phyloP scores from a whole-genome alignment of 2,329 filamentous ascomycete genomes.

The Colletotrichum neosansevieriae region DNA sequence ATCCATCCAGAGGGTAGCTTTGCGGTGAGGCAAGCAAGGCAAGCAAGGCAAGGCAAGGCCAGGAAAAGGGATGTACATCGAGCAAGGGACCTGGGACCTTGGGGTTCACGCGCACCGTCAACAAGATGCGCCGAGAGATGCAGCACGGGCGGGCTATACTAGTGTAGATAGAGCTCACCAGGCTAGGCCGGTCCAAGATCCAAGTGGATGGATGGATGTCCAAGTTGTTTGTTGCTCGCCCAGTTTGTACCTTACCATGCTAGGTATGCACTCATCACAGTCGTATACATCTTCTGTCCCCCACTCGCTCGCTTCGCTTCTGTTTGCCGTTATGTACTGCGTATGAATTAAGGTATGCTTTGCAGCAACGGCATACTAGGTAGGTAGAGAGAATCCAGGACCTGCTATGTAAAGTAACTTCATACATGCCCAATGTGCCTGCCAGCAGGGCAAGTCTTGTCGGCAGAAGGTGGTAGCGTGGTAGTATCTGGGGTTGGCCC shows the following conservation, averaged over 20 bases:
- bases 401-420: too few relatives aligned
- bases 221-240: slow-evolving; percentile 21
- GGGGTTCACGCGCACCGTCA: slow-evolving; percentile 24
- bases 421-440: too few relatives aligned
- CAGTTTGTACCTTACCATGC: background rate
- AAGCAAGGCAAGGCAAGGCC: slow-evolving; percentile 21
- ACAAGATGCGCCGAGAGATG: slow-evolving; percentile 40
- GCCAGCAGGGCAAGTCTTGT: slow-evolving; percentile 22
- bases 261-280: background rate
- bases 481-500: slow-evolving; percentile 35
- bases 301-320: background rate
- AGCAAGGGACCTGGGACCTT: slow-evolving; percentile 32
- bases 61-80: slow-evolving; percentile 27
- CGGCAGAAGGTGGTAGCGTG: slow-evolving; percentile 27
- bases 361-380: background rate
- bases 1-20: slow-evolving; percentile 25
- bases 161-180: slow-evolving; percentile 32
- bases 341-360: background rate
- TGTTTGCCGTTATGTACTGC: background rate
- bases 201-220: slow-evolving; percentile 27
- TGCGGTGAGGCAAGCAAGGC: slow-evolving; percentile 35
- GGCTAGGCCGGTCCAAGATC: slow-evolving; percentile 36
- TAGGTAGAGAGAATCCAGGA: too few relatives aligned
- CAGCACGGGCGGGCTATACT: slow-evolving; percentile 39
- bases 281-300: background rate